Evolutionary conservation across 73 alveolate species (phyloP), one percentile per base, ranked within the genome.

Genomic region (Uronychia setigera): DNA sequence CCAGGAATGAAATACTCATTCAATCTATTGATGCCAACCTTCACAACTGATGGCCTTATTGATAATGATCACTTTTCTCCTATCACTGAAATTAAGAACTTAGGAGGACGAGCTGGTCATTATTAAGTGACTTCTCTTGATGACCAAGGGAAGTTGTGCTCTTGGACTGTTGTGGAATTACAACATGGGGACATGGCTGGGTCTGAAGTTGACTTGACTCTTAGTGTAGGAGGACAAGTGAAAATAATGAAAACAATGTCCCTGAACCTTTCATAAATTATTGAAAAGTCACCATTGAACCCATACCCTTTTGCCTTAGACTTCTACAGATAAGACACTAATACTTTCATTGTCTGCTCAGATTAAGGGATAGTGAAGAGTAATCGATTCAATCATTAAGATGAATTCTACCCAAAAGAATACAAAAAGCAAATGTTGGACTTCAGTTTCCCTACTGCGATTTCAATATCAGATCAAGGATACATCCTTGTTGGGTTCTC

Each of bases 391-490:
- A 81, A 58, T 58, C 88, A 59, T 19, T 59, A 58, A 78, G 88
- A 29, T 76, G 88, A 19, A 76, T 35, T 25, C 35, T 81, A 26
- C 76, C 59, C 81, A 58, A 78, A 81, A 60, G 80, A 31, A 35
- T 81, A 59, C 76, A 81, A 5, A 58, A 77, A 67, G 57, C 88
- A 28, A 31, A 77, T 57, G 76, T 60, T 35, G 88, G 67, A 46
- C 60, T 60, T 59, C 77, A 67, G 57, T 75, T 35, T 33, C 26
- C 88, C 84, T 26, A 60, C 95, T 26, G 80, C 92, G 27, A 79
- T 89, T 0, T 89, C 95, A 14, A 84, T 78, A 79, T 84, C 92
- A 26, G 95, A 84, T 85, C 80, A 84, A 32, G 95, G 95, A 11
- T 89, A 76, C 74, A 29, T 89, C 14, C 83, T 89, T 27, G 89